phyloP scores from a whole-genome alignment of 176 grass and related monocot genomes.

The barley (Hordeum vulgare) region MorexV3_pseudomolecules_assembly NC_058524.1:276235684-276236183 shows the following conservation, averaged over 20 bases:
- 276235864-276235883: slow-evolving; percentile 57
- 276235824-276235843: slow-evolving; percentile 90
- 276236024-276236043: slow-evolving; percentile 60
- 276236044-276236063: slow-evolving; percentile 82
- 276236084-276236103: slow-evolving; percentile 99
- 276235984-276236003: slow-evolving; percentile 21
- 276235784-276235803: slow-evolving; percentile 6
- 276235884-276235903: slow-evolving; percentile 80
- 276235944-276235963: background rate
- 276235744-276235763: too few relatives aligned
- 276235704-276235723: too few relatives aligned
- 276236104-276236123: slow-evolving; percentile 96
- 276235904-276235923: slow-evolving; percentile 91
- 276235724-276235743: too few relatives aligned
- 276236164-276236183: background rate
- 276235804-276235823: slow-evolving; percentile 16
- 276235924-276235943: slow-evolving; percentile 50
- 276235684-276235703: too few relatives aligned
- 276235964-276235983: background rate
- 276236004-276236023: slow-evolving; percentile 76
- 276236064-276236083: slow-evolving; percentile 91
- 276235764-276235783: too few relatives aligned
- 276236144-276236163: slow-evolving; percentile 11
- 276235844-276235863: slow-evolving; percentile 69
- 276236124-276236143: slow-evolving; percentile 24